phyloP scores from a whole-genome alignment of 2,329 filamentous ascomycete genomes.

The Podosphaera aphanis region DNA sequence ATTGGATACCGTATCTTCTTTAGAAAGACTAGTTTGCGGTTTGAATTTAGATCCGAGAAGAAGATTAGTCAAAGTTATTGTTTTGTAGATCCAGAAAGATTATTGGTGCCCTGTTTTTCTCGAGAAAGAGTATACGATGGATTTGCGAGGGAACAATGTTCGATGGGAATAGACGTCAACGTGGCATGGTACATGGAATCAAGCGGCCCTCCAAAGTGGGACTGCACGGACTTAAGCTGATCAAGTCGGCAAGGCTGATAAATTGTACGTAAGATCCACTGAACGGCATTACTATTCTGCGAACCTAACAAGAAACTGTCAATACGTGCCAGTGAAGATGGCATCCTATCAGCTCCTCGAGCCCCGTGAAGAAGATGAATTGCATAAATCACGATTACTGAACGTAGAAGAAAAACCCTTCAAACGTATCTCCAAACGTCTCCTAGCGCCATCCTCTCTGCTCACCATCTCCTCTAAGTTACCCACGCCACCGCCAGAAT shows the following conservation, averaged over 20 bases:
- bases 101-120: not conserved
- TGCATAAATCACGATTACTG: slow-evolving; percentile 70
- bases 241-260: no score
- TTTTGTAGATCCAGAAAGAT: not conserved
- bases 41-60: not conserved
- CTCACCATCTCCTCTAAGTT: slow-evolving; percentile 30
- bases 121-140: not conserved
- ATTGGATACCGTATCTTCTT: not conserved
- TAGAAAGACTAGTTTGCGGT: not conserved
- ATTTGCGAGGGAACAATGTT: not conserved
- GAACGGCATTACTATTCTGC: not conserved
- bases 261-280: not conserved
- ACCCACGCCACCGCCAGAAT: slow-evolving; percentile 44
- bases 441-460: slow-evolving; percentile 45
- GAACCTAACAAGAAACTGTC: not conserved
- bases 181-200: not conserved
- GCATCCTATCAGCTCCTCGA: slow-evolving; percentile 43
- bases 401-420: slow-evolving; percentile 85
- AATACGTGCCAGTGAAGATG: no score
- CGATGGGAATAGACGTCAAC: not conserved
- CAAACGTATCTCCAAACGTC: slow-evolving; percentile 63
- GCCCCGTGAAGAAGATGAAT: slow-evolving; percentile 54
- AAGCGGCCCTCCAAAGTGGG: not conserved
- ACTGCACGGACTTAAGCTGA: not conserved
- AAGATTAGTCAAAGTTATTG: not conserved